Base-by-base conservation (phyloP, 2,329 filamentous ascomycete species). In the Sporothrix pallida region DNA sequence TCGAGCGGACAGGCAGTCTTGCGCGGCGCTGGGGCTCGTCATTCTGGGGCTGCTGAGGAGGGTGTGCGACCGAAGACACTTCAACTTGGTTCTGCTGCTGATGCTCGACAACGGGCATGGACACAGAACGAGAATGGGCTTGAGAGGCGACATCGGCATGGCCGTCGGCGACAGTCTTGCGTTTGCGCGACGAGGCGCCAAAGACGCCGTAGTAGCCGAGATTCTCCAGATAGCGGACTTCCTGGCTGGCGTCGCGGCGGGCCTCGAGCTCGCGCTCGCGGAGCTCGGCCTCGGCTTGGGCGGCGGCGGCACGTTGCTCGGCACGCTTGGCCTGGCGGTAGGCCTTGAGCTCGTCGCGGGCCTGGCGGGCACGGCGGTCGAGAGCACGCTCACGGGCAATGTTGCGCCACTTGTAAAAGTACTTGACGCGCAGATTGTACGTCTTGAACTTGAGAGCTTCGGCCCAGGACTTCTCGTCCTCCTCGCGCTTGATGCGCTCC, bases 361-460 rank as follows among this genome's bases (percentile, higher is more conserved):
- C 87, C 56, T 84, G 83, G 46, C 83, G 83, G 8, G 88, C 86
- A 26, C 88, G 83, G n/a, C 83, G 82, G 73, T 84, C 83, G 17
- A 87, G 82, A 2, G 85, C 83, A 20, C 83, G 83, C 63, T 84
- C 82, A 13, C 87, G 83, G 9, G 85, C 86, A 54, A 80, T 83
- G 15, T 85, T 79, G 68, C 84, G 86, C 88, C 88, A 90, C 20
- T 82, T 82, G 76, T 89, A 89, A 74, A 89, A 89, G 78, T 83
- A 90, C 67, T 85, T 88, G 74, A 89, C 80, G 13, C 82, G 80
- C 44, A 90, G 81, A 72, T 83, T 88, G 77, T 87, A 85, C 3
- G 76, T 77, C 52, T 86, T 83, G 76, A 86, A 88, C n/a, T 82
- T 79, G 17, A 83, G 81, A 15, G 87, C 87, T 71, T 86, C 80